These are phyloP conservation scores for Ulvella scutata DNA, from an alignment of 139 green algal species.

Conservation along the genomic window DNA sequence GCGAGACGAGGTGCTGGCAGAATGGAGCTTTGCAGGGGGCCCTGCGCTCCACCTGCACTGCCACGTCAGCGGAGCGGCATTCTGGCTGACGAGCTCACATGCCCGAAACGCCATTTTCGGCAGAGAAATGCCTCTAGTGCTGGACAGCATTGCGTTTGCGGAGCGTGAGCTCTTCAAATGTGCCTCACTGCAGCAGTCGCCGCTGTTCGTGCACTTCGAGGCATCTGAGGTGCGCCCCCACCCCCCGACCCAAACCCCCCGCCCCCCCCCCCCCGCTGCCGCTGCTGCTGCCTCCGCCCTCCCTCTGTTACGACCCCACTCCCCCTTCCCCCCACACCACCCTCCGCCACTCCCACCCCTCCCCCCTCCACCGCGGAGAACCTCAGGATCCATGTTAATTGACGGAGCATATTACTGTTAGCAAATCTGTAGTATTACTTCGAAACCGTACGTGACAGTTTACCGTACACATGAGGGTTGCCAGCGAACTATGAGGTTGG, in stretches of 20 bases:
- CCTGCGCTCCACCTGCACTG: conserved; percentile 70
- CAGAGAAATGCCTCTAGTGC: conserved; percentile 75
- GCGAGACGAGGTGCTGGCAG: conserved; percentile 71
- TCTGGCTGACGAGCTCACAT: conserved; percentile 59
- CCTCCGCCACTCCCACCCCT: too few species aligned
- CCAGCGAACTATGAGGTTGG: too few species aligned
- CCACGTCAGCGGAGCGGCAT: conserved; percentile 73
- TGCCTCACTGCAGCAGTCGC: conserved; percentile 24
- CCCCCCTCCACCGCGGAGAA: too few species aligned
- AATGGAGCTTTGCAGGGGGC: conserved; percentile 36
- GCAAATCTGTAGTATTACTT: too few species aligned
- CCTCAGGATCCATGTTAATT: too few species aligned
- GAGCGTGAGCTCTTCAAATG: conserved; percentile 37
- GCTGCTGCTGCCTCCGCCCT: too few species aligned
- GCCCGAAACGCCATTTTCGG: conserved; percentile 81
- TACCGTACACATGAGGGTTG: too few species aligned
- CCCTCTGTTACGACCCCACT: too few species aligned
- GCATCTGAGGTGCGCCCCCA: conserved; percentile 22
- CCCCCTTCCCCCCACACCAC: too few species aligned
- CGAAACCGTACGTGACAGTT: too few species aligned
- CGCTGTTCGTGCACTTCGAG: conserved; percentile 63
- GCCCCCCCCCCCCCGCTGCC: neutral
- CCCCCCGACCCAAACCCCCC: too few species aligned
- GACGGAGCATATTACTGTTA: too few species aligned
- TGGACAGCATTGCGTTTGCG: conserved; percentile 62